Base-by-base conservation (phyloP, 371 early-diverging fungal species). In the Nosema muscidifuracis region DNA sequence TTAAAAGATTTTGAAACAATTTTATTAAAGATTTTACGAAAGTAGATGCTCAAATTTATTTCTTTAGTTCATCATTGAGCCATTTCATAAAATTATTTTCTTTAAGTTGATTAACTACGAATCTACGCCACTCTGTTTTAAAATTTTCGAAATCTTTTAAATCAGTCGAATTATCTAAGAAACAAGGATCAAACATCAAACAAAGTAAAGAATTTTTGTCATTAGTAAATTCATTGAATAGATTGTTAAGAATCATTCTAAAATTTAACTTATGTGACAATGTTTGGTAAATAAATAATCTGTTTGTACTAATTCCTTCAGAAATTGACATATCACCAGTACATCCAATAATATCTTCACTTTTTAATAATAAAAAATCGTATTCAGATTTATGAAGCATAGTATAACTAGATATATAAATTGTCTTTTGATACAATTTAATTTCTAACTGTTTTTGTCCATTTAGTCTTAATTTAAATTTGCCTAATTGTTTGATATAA, bases 291-390 rank as follows among this genome's bases (percentile, higher is more conserved):
- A 47, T 16, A 20, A 47, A 47, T 3, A 47, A 7, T 47, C 50
- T 47, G 16, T 47, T 18, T 7, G 50, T 18, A 47, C 50, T 47
- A 7, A 47, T 47, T 7, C 18, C 3, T 20, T 47, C 50, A 18
- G 50, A 47, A 18, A 47, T 47, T 47, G 50, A 47, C 50, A 47
- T 47, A 20, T 47, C 50, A 18, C 50, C 50, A 12, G 50, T 47
- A 16, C 50, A 47, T 15, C 50, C 50, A 18, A 47, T 16, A 47
- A 47, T 47, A 3, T 47, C 18, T 47, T 47, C 50, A 20, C 50
- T 47, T 12, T 47, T 47, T 12, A 47, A 18, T 47, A 47, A 47
- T 47, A 47, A 47, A 47, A 6, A 47, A 47, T 47, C 50, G 16
- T 18, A 47, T 47, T 47, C 50, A 47, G 4, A 6, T 18, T 47